Conservation (phyloP, 2,329 filamentous ascomycete genomes). For the Davidsoniella eucalypti region DNA sequence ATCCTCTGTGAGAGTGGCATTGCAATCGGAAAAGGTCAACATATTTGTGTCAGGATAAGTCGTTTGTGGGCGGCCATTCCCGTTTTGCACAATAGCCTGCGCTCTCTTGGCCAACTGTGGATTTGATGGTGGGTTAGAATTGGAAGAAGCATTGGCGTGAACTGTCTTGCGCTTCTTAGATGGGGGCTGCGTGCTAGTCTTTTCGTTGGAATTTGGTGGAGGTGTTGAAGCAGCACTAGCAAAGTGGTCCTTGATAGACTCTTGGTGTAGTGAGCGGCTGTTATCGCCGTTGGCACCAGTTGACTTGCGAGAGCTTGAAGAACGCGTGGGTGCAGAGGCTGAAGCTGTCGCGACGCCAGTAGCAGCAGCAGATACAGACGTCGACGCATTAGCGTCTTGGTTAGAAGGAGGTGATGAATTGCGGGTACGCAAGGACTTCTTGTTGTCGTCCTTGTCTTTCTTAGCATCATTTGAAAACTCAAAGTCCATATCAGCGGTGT, state of each 20-base stretch:
- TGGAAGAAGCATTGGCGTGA: conserved; percentile 17
- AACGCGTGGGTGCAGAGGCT: conserved; percentile 21
- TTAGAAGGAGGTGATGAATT: conserved; percentile 9
- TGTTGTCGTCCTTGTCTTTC: conserved; percentile 35
- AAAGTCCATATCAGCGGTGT: conserved; percentile 66
- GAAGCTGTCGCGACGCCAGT: conserved; percentile 23
- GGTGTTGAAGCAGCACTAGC: conserved; percentile 5
- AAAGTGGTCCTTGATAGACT: conserved; percentile 10
- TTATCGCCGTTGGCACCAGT: conserved; percentile 22
- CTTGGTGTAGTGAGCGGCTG: conserved; percentile 6
- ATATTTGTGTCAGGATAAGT: conserved; percentile 55
- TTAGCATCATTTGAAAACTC: conserved; percentile 51
- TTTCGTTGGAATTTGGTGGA: conserved; percentile 2
- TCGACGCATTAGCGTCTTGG: neutral
- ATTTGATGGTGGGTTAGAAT: conserved; percentile 12
- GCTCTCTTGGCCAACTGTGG: conserved; percentile 5
- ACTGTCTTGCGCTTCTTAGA: conserved; percentile 80
- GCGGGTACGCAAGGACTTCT: conserved; percentile 33
- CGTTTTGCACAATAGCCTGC: conserved; percentile 8
- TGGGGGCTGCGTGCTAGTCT: conserved; percentile 26
- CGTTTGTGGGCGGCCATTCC: conserved; percentile 2
- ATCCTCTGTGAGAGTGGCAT: conserved; percentile 46
- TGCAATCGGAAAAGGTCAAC: conserved; percentile 67
- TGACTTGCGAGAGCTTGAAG: conserved; percentile 26
- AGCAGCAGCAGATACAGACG: conserved; percentile 19